phyloP scores from a whole-genome alignment of 306 rosid species.

The Corylus heterophylla region DNA sequence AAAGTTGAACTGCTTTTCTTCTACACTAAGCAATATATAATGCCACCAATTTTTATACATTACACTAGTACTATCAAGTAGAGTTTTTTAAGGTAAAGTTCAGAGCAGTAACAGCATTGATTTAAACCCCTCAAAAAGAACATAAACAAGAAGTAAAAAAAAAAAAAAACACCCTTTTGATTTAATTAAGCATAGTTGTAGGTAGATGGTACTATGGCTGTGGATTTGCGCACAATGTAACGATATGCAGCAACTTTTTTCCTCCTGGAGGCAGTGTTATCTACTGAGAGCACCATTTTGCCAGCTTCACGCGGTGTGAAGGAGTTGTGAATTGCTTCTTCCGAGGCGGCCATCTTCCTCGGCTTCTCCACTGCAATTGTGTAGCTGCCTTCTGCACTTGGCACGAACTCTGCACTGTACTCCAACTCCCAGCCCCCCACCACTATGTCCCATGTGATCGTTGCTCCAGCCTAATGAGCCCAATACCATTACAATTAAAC shows the following conservation, averaged over 20 bases:
- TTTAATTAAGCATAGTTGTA: neutral
- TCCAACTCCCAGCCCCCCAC: conserved; percentile 98
- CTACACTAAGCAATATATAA: conserved; percentile 32
- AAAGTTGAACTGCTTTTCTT: conserved; percentile 37
- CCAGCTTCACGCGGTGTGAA: conserved; percentile 68
- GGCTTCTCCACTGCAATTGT: conserved; percentile 74
- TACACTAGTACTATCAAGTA: conserved; percentile 23
- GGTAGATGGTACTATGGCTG: conserved; percentile 25
- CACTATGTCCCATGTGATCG: conserved; percentile 92
- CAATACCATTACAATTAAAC: neutral
- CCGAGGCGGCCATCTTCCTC: conserved; percentile 57
- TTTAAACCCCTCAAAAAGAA: conserved; percentile 11
- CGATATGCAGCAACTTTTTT: conserved; percentile 93
- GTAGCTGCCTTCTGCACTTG: conserved; percentile 76
- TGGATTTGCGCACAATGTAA: conserved; percentile 64
- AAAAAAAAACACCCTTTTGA: conserved; percentile 6
- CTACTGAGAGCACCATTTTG: conserved; percentile 78
- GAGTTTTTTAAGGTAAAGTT: conserved; percentile 30
- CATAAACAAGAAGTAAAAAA: conserved; percentile 1
- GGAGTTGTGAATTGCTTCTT: conserved; percentile 85
- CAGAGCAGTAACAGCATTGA: conserved; percentile 20
- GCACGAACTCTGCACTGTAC: conserved; percentile 90
- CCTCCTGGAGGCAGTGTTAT: conserved; percentile 72
- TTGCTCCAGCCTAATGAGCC: conserved; percentile 67
- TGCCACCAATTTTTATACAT: conserved; percentile 43